Conservation (phyloP, 306 rosid genomes). For the Dryas alaskensis region DNA sequence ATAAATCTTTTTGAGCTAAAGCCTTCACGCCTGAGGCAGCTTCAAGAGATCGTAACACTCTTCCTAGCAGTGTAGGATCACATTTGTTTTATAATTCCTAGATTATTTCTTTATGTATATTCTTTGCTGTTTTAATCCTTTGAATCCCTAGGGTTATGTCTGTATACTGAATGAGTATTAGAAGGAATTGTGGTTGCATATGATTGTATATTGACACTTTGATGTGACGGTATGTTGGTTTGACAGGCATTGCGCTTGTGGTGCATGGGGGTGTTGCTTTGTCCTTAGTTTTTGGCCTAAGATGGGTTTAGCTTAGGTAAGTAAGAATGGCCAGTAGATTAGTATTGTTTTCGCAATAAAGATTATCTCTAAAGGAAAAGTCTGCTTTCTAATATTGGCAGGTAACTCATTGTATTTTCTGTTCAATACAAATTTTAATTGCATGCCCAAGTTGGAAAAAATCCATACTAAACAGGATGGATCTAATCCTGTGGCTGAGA, state of each 20-base stretch:
- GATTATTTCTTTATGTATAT: background rate
- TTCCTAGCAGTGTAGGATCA: background rate
- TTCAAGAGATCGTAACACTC: background rate
- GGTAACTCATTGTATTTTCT: conserved; percentile 24
- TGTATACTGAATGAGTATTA: background rate
- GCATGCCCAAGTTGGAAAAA: conserved; percentile 51
- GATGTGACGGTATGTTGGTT: background rate
- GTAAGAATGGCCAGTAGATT: background rate
- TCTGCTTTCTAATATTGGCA: conserved; percentile 27
- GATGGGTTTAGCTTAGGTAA: background rate
- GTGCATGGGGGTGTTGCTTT: background rate
- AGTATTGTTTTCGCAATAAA: background rate
- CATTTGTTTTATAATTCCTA: background rate
- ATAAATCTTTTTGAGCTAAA: background rate
- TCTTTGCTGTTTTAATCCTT: background rate
- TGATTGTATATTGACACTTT: background rate
- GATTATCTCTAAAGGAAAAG: background rate
- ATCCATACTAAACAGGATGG: conserved; percentile 51
- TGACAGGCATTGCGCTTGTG: background rate
- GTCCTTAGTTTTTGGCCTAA: background rate
- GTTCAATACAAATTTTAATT: conserved; percentile 31
- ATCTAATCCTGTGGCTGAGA: conserved; percentile 54
- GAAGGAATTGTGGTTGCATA: background rate
- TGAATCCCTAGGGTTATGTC: background rate
- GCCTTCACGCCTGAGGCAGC: background rate